Conservation (phyloP, 805 yeast species). For the Lachancea dasiensis region DNA sequence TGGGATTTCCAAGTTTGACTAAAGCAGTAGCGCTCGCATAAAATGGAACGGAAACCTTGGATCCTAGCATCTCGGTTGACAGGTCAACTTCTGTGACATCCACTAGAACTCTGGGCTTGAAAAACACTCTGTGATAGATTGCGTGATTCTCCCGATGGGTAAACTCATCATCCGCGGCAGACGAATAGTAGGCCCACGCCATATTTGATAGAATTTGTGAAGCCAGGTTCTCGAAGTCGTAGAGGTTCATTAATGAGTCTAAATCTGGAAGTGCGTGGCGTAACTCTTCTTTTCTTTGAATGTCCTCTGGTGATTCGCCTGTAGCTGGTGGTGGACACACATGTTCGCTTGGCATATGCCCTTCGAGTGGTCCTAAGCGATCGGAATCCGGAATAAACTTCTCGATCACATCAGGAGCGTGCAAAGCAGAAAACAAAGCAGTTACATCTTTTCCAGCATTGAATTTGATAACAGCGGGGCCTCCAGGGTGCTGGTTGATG, state of each 20-base stretch:
- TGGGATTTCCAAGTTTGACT: constrained; percentile 82
- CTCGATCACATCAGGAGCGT: constrained; percentile 79
- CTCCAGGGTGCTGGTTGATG: constrained; percentile 75
- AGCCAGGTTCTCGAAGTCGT: constrained; percentile 86
- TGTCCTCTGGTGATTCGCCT: constrained; percentile 31
- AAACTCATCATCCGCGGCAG: constrained; percentile 91
- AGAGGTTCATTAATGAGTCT: constrained; percentile 63
- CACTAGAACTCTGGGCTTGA: constrained; percentile 76
- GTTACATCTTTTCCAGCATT: constrained; percentile 85
- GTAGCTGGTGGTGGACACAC: constrained; percentile 30
- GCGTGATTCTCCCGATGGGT: constrained; percentile 84
- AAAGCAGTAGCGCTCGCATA: constrained; percentile 89
- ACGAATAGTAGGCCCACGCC: constrained; percentile 91
- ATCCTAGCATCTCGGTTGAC: constrained; percentile 71
- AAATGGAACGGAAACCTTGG: constrained; percentile 65
- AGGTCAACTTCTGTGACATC: constrained; percentile 73
- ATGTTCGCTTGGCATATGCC: constrained; percentile 27
- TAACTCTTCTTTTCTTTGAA: constrained; percentile 23
- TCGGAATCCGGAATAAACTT: constrained; percentile 53
- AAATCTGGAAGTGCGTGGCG: constrained; percentile 58
- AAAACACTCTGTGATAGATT: constrained; percentile 82
- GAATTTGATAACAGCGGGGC: constrained; percentile 64
- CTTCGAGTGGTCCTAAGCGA: constrained; percentile 52
- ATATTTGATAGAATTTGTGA: constrained; percentile 65
- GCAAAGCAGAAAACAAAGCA: constrained; percentile 80